Evolutionary conservation across 2,329 filamentous ascomycete species (phyloP).

Genomic region (Geosmithia putterillii): DNA sequence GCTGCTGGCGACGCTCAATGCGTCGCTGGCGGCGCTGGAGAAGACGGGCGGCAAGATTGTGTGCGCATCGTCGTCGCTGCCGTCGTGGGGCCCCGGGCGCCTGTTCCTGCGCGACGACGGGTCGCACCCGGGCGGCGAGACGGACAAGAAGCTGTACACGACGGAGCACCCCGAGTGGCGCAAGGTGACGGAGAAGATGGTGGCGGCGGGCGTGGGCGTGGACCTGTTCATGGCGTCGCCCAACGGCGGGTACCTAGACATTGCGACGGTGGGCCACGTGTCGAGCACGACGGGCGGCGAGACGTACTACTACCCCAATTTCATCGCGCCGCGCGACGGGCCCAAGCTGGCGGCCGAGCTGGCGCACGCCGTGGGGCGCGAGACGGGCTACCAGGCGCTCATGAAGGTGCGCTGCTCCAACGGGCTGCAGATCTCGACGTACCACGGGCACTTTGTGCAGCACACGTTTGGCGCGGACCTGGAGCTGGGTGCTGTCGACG

Average conservation of each 20-base stretch:
- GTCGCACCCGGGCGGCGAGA: slow-evolving; percentile 74
- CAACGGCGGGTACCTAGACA: slow-evolving; percentile 80
- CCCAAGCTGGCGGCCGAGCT: slow-evolving; percentile 78
- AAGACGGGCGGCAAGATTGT: slow-evolving; percentile 86
- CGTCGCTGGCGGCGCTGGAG: slow-evolving; percentile 72
- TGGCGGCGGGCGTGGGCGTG: slow-evolving; percentile 71
- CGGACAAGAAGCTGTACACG: slow-evolving; percentile 81
- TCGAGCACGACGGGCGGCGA: slow-evolving; percentile 87
- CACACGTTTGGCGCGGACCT: slow-evolving; percentile 91
- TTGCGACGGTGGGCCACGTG: slow-evolving; percentile 86
- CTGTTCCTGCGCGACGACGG: slow-evolving; percentile 80
- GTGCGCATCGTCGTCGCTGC: slow-evolving; percentile 75
- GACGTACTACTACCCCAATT: slow-evolving; percentile 94
- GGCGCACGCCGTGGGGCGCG: slow-evolving; percentile 71
- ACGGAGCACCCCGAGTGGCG: slow-evolving; percentile 85
- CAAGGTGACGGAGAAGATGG: slow-evolving; percentile 78
- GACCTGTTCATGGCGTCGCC: slow-evolving; percentile 94
- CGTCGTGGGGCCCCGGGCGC: slow-evolving; percentile 81
- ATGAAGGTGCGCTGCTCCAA: slow-evolving; percentile 99
- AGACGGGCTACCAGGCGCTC: slow-evolving; percentile 88
- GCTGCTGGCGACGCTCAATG: slow-evolving; percentile 70
- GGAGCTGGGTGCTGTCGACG: slow-evolving; percentile 83
- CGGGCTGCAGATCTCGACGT: slow-evolving; percentile 83
- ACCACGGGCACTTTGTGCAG: slow-evolving; percentile 93
- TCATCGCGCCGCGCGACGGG: slow-evolving; percentile 74